Conservation (phyloP, 83 land plant species). For the Thuja plicata region DNA sequence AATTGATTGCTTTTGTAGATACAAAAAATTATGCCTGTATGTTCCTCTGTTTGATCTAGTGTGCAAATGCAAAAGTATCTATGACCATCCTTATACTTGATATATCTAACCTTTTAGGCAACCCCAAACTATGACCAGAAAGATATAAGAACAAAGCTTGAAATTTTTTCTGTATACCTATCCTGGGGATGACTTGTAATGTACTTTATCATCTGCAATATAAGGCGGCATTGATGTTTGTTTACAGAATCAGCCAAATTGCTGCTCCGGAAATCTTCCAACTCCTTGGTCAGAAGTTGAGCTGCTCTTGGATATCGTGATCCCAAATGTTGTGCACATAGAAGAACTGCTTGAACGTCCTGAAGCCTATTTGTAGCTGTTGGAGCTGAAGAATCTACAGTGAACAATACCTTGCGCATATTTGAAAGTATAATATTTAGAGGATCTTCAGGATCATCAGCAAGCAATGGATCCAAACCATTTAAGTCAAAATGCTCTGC, state of each 20-base stretch:
- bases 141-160: not conserved
- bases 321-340: slow-evolving; percentile 85
- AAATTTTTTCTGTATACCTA: slow-evolving; percentile 38
- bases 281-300: slow-evolving; percentile 81
- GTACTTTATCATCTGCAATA: slow-evolving; percentile 85
- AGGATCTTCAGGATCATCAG: slow-evolving; percentile 99
- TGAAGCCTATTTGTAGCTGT: slow-evolving; percentile 83
- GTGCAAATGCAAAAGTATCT: not conserved
- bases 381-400: slow-evolving; percentile 68
- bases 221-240: slow-evolving; percentile 95
- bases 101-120: not conserved
- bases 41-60: not conserved
- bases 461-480: slow-evolving; percentile 94
- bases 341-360: slow-evolving; percentile 94
- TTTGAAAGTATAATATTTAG: slow-evolving; percentile 81
- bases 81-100: not conserved
- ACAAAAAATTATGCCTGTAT: not conserved
- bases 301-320: slow-evolving; percentile 87
- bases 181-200: slow-evolving; percentile 65
- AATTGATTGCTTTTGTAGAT: not conserved
- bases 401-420: slow-evolving; percentile 92
- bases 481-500: slow-evolving; percentile 94
- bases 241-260: slow-evolving; percentile 86
- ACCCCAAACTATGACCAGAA: not conserved
- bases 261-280: slow-evolving; percentile 87